A percentile compares a stretch with the other conserved stretches of the same genome.
Conservation (phyloP, 139 green algal species). For the Ettlia oleoabundans region DNA sequence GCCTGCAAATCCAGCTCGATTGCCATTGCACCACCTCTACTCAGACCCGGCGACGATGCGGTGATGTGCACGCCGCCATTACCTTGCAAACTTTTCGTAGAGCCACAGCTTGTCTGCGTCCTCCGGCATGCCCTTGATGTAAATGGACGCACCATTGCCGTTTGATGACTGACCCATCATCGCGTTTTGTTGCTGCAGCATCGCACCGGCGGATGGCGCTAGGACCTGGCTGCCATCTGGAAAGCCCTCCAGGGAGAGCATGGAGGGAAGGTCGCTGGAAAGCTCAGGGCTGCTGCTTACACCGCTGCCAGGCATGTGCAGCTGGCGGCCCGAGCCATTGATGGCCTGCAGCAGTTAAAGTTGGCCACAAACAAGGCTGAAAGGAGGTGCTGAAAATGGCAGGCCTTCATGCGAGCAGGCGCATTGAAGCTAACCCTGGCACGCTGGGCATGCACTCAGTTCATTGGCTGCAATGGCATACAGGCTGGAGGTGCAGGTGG, state of each 20-base stretch:
- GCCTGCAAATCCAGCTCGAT: too few relatives aligned
- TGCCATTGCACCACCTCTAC: too few relatives aligned
- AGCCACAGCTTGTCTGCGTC: constrained; percentile 71
- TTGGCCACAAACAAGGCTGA: too few relatives aligned
- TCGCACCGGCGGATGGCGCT: background rate
- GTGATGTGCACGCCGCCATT: background rate
- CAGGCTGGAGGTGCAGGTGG: too few relatives aligned
- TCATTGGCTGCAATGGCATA: too few relatives aligned
- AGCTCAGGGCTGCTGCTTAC: constrained; percentile 1
- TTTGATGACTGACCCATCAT: background rate
- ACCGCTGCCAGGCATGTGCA: background rate
- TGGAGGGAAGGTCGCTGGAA: constrained; percentile 6
- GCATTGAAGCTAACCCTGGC: background rate
- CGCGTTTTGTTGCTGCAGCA: background rate
- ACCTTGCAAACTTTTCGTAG: constrained; percentile 80
- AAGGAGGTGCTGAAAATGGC: background rate
- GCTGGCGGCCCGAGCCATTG: background rate
- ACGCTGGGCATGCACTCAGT: too few relatives aligned
- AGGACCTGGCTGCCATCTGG: background rate
- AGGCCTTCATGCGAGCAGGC: background rate
- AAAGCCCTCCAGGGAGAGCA: constrained; percentile 21
- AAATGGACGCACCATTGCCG: constrained; percentile 38
- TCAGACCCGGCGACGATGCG: too few relatives aligned
- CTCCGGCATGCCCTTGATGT: constrained; percentile 71
- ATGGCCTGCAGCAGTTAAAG: constrained; percentile 14